Conservation (phyloP, 495 filamentous ascomycete species). For the Daldinia childiae region DNA sequence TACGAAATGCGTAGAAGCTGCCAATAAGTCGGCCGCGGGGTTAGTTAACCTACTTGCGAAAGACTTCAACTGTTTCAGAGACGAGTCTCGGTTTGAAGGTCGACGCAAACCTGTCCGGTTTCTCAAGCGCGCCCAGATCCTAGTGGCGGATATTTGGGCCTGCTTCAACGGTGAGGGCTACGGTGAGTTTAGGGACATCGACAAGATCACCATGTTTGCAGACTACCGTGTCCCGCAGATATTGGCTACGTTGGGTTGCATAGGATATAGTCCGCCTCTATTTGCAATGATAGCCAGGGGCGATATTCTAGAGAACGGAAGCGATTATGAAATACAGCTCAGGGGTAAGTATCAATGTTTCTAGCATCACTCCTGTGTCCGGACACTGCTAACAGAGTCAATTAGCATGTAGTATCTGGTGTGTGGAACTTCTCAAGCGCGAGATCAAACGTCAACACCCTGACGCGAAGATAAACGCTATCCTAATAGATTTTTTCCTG, state of each 20-base stretch:
- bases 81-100: conserved; percentile 77
- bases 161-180: conserved; percentile 84
- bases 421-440: conserved; percentile 85
- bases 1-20: conserved; percentile 75
- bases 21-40: conserved; percentile 79
- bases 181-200: conserved; percentile 89
- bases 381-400: background rate
- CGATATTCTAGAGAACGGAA: conserved; percentile 72
- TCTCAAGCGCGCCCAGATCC: conserved; percentile 93
- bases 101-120: conserved; percentile 75
- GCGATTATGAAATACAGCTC: conserved; percentile 86
- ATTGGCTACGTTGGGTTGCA: conserved; percentile 80
- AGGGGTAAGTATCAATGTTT: conserved; percentile 62
- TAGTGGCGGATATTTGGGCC: conserved; percentile 95
- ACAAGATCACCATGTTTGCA: conserved; percentile 98
- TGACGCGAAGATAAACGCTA: conserved; percentile 78
- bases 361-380: background rate
- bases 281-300: conserved; percentile 71
- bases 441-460: conserved; percentile 81
- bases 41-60: conserved; percentile 84
- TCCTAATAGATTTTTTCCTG: conserved; percentile 94
- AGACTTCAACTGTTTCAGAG: conserved; percentile 86
- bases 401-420: conserved; percentile 85
- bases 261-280: conserved; percentile 83
- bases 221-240: conserved; percentile 98